Conservation (phyloP, 306 rosid genomes). For the Ochetophila trinervis region DNA sequence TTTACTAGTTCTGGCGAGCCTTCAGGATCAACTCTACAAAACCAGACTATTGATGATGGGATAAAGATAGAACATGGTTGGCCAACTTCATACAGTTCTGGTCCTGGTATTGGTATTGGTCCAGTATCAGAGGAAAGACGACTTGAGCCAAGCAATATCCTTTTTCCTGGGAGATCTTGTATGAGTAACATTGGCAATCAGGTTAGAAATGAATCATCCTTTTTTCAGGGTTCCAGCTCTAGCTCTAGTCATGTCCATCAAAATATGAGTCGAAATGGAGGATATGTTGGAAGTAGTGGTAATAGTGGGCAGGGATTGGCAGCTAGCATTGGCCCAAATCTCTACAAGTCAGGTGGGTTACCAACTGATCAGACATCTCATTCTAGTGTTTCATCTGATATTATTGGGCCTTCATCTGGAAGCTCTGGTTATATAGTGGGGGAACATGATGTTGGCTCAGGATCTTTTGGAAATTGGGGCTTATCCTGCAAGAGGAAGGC, state of each 20-base stretch:
- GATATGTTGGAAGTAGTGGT: conserved; percentile 30
- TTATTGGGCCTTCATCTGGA: conserved; percentile 54
- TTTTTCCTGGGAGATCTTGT: conserved; percentile 44
- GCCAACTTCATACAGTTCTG: conserved; percentile 46
- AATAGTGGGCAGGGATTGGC: conserved; percentile 47
- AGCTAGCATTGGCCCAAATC: conserved; percentile 35
- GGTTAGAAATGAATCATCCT: conserved; percentile 48
- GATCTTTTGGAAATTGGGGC: conserved; percentile 68
- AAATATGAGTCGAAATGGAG: conserved; percentile 40
- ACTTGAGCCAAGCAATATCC: conserved; percentile 36
- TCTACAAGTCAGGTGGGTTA: conserved; percentile 37
- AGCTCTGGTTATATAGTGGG: conserved; percentile 47
- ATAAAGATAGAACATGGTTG: conserved; percentile 46
- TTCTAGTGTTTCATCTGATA: conserved; percentile 41
- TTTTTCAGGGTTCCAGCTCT: conserved; percentile 66
- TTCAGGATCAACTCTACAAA: conserved; percentile 44
- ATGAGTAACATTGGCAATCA: conserved; percentile 40
- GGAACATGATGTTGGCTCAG: conserved; percentile 42
- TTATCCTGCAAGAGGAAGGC: conserved; percentile 84
- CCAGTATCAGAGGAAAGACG: conserved; percentile 49
- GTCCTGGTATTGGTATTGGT: conserved; percentile 41
- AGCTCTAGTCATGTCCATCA: conserved; percentile 46
- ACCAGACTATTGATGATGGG: conserved; percentile 48
- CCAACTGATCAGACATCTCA: conserved; percentile 42
- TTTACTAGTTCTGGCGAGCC: conserved; percentile 55